Conservation (phyloP, 805 yeast genomes). For the Spathaspora boniae region DNA sequence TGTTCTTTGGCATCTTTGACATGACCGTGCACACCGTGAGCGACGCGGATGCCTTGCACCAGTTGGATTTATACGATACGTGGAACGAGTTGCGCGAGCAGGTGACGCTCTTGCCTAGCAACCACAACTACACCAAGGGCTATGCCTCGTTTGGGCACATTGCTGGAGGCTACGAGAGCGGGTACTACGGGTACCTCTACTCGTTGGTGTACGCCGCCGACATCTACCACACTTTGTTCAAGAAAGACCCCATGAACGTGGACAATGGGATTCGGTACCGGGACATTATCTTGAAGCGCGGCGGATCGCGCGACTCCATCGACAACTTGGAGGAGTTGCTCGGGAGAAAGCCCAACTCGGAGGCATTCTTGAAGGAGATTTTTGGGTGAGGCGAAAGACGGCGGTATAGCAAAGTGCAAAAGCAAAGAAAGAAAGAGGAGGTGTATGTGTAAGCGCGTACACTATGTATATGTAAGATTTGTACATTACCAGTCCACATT, state of each 20-base stretch:
- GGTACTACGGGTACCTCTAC: conserved; percentile 85
- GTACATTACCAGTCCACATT: conserved; percentile 1
- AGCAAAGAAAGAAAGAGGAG: not conserved
- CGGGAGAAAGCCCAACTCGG: conserved; percentile 72
- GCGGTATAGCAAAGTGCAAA: not conserved
- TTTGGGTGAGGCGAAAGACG: conserved; percentile 16
- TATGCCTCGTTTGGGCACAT: conserved; percentile 76
- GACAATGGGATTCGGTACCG: conserved; percentile 64
- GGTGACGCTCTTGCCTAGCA: conserved; percentile 56
- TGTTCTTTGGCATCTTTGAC: conserved; percentile 77
- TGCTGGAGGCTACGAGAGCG: conserved; percentile 81
- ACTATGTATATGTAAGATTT: conserved; percentile 2
- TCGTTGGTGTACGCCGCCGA: conserved; percentile 84
- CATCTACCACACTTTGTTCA: conserved; percentile 70
- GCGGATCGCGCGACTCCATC: conserved; percentile 70
- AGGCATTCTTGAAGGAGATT: conserved; percentile 69
- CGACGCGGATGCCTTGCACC: conserved; percentile 32
- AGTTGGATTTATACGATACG: conserved; percentile 45
- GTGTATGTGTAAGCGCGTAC: conserved; percentile 1
- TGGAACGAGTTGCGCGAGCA: conserved; percentile 71
- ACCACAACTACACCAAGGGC: conserved; percentile 57
- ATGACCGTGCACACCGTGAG: conserved; percentile 59
- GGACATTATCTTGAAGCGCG: conserved; percentile 63
- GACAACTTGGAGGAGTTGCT: conserved; percentile 61
- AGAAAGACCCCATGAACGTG: conserved; percentile 61